These are phyloP conservation scores for Vanrija sp. DNA, from an alignment of 1,284 basidiomycete genomes.

Conservation along the genomic window DNA sequence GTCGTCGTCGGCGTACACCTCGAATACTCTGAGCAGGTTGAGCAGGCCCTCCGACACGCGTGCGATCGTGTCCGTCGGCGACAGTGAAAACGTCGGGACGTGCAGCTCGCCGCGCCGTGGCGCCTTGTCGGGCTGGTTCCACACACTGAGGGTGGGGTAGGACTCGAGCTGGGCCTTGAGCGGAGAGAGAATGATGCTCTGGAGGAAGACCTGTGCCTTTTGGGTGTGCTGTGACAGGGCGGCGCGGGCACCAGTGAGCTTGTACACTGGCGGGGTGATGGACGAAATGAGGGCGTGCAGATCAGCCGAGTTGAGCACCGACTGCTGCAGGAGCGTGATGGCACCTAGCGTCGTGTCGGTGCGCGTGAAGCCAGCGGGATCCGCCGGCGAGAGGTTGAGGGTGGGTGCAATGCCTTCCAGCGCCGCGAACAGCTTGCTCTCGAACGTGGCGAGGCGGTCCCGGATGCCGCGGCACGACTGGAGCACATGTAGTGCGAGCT, in stretches of 20 bases:
- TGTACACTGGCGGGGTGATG: slow-evolving; percentile 27
- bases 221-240: slow-evolving; percentile 66
- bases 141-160: slow-evolving; percentile 68
- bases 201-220: slow-evolving; percentile 70
- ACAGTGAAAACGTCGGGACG: slow-evolving; percentile 90
- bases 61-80: slow-evolving; percentile 82
- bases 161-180: slow-evolving; percentile 68
- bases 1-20: slow-evolving; percentile 88
- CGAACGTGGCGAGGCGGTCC: slow-evolving; percentile 65
- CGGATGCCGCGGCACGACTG: slow-evolving; percentile 67
- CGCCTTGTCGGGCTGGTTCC: slow-evolving; percentile 55
- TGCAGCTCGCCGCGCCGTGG: slow-evolving; percentile 58
- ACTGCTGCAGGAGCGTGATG: slow-evolving; percentile 69
- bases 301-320: slow-evolving; percentile 72
- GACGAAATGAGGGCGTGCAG: slow-evolving; percentile 60
- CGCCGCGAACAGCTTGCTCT: slow-evolving; percentile 60
- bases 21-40: slow-evolving; percentile 88
- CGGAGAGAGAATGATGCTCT: slow-evolving; percentile 77
- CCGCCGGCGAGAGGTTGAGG: slow-evolving; percentile 58
- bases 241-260: slow-evolving; percentile 60
- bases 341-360: slow-evolving; percentile 66
- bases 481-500: slow-evolving; percentile 74
- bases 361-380: slow-evolving; percentile 53
- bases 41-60: slow-evolving; percentile 86
- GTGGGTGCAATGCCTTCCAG: slow-evolving; percentile 60